These are phyloP conservation scores for Capronia epimyces DNA, from an alignment of 2,329 filamentous ascomycete species.

Conservation along the genomic window DNA sequence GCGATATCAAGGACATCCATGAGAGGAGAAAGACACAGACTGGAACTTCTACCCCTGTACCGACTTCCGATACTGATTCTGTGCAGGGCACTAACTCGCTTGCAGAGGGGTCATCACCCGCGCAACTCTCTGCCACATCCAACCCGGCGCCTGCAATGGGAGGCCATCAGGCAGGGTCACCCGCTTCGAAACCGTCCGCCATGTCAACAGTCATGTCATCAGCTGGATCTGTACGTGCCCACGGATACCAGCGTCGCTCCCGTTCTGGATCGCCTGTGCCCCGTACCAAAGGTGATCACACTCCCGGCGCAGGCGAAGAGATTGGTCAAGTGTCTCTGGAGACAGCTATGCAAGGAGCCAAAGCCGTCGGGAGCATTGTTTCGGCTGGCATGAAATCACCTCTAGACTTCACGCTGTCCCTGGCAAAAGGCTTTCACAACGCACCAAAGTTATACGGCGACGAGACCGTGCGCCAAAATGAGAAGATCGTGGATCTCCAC, in stretches of 20 bases:
- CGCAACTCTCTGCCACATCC: not conserved
- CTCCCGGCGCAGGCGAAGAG: constrained; percentile 25
- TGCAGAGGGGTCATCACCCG: not conserved
- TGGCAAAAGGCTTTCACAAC: constrained; percentile 84
- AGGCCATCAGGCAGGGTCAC: not conserved
- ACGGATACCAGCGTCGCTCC: constrained; percentile 22
- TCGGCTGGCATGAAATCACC: constrained; percentile 71
- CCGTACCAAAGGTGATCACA: constrained; percentile 3
- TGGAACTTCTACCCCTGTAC: constrained; percentile 9
- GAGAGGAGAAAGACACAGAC: constrained; percentile 14
- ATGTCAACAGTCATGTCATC: constrained; percentile 16
- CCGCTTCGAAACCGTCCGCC: constrained; percentile 17
- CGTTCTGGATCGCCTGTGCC: constrained; percentile 18
- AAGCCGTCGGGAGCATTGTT: constrained; percentile 66
- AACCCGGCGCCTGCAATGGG: not conserved
- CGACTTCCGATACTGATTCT: constrained; percentile 2
- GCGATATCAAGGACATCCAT: constrained; percentile 27
- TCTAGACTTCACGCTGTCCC: constrained; percentile 74
- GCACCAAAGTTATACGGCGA: constrained; percentile 81
- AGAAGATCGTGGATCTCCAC: constrained; percentile 71
- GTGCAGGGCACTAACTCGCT: constrained; percentile 7
- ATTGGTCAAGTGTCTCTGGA: constrained; percentile 46
- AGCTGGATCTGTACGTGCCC: constrained; percentile 13
- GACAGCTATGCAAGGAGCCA: constrained; percentile 59
- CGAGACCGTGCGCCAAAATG: constrained; percentile 68